A percentile compares a stretch with the other conserved stretches of the same genome.
Conservation (phyloP, 1,284 basidiomycete genomes). For the Cerrena zonata region DNA sequence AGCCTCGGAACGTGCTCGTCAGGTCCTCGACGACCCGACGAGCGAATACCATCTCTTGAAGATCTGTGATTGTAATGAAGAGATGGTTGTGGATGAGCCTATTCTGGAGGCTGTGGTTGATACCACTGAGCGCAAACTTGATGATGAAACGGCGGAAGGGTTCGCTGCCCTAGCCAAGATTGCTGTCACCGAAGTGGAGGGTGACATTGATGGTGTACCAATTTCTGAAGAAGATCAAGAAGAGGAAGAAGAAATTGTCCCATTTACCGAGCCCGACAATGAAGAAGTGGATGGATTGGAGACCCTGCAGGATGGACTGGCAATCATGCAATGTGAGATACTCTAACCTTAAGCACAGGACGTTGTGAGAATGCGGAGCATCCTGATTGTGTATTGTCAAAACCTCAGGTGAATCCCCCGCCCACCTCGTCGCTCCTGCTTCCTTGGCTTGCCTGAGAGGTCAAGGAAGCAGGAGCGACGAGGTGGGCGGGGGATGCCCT, state of each 20-base stretch:
- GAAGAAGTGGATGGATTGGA: too few species aligned
- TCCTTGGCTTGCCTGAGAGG: too few species aligned
- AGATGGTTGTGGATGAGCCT: neutral
- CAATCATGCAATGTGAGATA: too few species aligned
- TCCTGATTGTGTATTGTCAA: too few species aligned
- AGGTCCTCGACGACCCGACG: slow-evolving; percentile 41
- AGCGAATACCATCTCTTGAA: slow-evolving; percentile 39
- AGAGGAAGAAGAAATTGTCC: neutral
- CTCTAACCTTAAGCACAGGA: too few species aligned
- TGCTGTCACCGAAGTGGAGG: slow-evolving; percentile 7
- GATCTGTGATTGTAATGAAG: slow-evolving; percentile 48
- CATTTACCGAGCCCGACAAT: too few species aligned
- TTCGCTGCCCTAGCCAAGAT: slow-evolving; percentile 31
- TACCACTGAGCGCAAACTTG: slow-evolving; percentile 11
- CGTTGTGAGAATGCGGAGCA: too few species aligned
- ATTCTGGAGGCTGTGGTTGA: neutral
- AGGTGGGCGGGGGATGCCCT: too few species aligned
- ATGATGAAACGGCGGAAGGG: slow-evolving; percentile 36
- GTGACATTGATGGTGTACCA: neutral
- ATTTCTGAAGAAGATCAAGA: neutral
- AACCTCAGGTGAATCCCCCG: too few species aligned
- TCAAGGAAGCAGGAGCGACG: too few species aligned
- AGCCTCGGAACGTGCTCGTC: slow-evolving; percentile 54
- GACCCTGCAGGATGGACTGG: too few species aligned
- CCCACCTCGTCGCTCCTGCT: too few species aligned